Base-by-base conservation (phyloP, 345 rosid genomes). In the Boechera stricta region DNA sequence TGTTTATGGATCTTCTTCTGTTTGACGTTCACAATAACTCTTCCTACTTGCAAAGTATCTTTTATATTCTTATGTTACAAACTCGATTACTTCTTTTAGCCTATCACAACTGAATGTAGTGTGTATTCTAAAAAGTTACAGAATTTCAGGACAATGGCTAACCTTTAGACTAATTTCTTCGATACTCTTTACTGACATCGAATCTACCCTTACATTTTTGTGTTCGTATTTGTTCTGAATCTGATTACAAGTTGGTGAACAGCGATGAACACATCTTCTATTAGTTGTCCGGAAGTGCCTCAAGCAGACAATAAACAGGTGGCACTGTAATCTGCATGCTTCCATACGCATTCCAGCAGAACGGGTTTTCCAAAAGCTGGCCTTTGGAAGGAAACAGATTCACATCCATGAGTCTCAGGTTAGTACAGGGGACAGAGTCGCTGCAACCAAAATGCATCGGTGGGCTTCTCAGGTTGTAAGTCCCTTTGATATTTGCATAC, bases 341-440 rank as follows among this genome's bases (percentile, higher is more conserved):
- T 47, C 98, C 97, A 51, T 90, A 87, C n/a, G 94, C 96, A 56
- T 94, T 94, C 94, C 93, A 90, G 75, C 97, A 94, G 59, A 83
- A 84, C 0, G 97, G 97, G 52, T 74, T 83, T 70, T 51, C 38
- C 28, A 82, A 73, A 26, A 67, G 6, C 21, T 67, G 45, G 28
- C 94, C 94, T 74, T 81, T 53, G 5, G 83, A 86, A 2, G 97
- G 97, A 57, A 88, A 81, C 76, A 94, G 83, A 78, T 88, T 86
- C 12, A 91, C 76, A 32, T 86, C 89, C 2, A 84, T 80, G 1
- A 94, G 80, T 21, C 77, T 87, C 26, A 94, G 81, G 79, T 86
- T 88, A 10, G 90, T 85, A 83, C 98, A 94, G 0, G 98, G 98
- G 11, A 84, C 73, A 0, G 94, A 84, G 56, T 94, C 97, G 55